Base-by-base conservation (phyloP, 805 yeast genomes). In the Kazachstania martiniae region DNA sequence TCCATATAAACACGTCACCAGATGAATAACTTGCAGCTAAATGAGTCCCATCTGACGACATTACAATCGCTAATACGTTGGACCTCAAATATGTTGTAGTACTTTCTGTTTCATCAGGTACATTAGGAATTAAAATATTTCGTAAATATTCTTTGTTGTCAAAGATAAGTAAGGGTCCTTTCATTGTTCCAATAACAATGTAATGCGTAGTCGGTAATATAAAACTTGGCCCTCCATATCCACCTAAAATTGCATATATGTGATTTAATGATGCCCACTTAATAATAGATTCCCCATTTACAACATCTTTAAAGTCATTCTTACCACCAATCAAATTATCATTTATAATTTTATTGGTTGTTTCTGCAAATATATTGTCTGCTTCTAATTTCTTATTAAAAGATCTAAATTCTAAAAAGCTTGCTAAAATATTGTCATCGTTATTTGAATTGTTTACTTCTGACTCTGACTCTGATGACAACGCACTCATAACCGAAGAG, bases 1-100 rank as follows among this genome's bases (percentile, higher is more conserved):
- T 76, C 94, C 95, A 89, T 2, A 82, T 43, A 18, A 66, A 58
- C 2, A 87, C 65, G 33, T 62, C 63, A 0, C 96, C 97, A 15
- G 65, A 57, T 4, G 63, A 60, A 41, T 68, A 74, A 1, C 94
- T 94, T 0, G 75, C 78, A 0, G 80, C 84, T 3, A 85, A 40
- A 44, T 67, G 70, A 0, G 79, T 64, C 1, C 82, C 78, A 49
- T 87, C 95, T 5, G 70, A 58, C 0, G 91, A 77, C 10, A 79
- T 56, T 0, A 72, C 63, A 16, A 86, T 46, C 3, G 72, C 38
- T 0, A 80, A 66, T 1, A 84, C 73, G 0, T 65, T 43, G 0
- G 78, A 75, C 22, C 62, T 50, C 10, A 51, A 30, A 21, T 38
- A 32, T 12, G 32, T 28, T 12, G 13, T 25, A 17, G 25, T 21